Percentiles rank a stretch among this genome's conserved stretches.
Conservation (phyloP, 768 basidiomycete species). For the Amanita polypyramis region DNA sequence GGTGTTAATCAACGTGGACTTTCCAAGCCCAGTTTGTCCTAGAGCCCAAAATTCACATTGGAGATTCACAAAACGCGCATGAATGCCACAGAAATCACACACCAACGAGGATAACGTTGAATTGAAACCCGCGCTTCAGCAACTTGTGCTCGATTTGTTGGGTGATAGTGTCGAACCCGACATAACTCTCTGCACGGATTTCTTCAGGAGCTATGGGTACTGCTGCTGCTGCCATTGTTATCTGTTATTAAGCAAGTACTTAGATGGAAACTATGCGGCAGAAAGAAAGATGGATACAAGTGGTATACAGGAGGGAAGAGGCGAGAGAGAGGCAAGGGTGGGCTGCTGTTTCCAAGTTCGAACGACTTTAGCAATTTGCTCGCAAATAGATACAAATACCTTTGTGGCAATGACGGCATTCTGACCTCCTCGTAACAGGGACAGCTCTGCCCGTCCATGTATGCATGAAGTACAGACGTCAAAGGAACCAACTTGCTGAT, state of each 20-base stretch:
- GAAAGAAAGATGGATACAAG: background rate
- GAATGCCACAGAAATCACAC: conserved; percentile 8
- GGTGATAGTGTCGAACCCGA: conserved; percentile 97
- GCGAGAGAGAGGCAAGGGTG: background rate
- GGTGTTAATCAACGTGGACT: conserved; percentile 98
- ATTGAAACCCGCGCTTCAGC: conserved; percentile 97
- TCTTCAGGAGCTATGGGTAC: conserved; percentile 32
- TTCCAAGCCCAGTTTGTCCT: conserved; percentile 98
- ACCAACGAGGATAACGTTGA: conserved; percentile 98
- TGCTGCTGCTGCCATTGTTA: conserved; percentile 5
- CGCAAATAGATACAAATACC: conserved; percentile 1
- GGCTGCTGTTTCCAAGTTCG: conserved; percentile 1
- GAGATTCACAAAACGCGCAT: background rate
- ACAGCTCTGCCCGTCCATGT: no score
- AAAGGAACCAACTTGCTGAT: no score
- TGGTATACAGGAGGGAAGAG: background rate
- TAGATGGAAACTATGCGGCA: background rate
- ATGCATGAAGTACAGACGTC: no score
- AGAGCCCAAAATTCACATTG: background rate
- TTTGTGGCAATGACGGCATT: no score
- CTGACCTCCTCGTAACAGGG: no score
- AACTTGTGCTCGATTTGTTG: conserved; percentile 98
- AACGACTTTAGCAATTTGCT: conserved; percentile 7
- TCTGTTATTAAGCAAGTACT: background rate
- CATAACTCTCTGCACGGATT: conserved; percentile 87